Percentiles rank a stretch among this genome's conserved stretches.
Conservation (phyloP, 179 eudicot species). For the Corrigiola litoralis region DNA sequence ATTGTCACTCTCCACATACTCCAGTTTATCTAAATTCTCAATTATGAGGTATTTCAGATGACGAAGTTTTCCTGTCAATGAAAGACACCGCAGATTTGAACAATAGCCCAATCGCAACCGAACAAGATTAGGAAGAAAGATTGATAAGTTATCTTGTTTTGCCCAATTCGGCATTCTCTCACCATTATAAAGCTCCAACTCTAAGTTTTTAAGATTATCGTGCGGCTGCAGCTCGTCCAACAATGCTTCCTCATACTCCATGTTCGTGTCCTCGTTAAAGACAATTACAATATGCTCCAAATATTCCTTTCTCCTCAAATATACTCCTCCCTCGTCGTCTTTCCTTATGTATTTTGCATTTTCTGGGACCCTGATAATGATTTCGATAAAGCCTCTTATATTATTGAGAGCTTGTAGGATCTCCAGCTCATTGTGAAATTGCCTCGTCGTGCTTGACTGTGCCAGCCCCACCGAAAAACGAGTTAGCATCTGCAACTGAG, state of each 20-base stretch:
- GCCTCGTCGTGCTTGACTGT: neutral
- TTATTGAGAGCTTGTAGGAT: constrained; percentile 2
- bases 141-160: neutral
- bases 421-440: neutral
- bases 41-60: constrained; percentile 5
- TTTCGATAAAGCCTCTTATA: neutral
- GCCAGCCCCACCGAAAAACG: constrained; percentile 13
- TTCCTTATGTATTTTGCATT: neutral
- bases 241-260: neutral
- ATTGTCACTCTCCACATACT: constrained; percentile 2
- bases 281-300: neutral
- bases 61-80: constrained; percentile 6
- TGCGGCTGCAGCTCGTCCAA: constrained; percentile 28
- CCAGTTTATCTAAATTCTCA: neutral
- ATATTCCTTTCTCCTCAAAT: neutral
- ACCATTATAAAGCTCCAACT: constrained; percentile 5
- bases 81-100: neutral
- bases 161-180: constrained; percentile 24
- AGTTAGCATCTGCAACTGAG: constrained; percentile 20
- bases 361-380: neutral
- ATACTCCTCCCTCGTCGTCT: neutral
- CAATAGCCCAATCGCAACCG: neutral
- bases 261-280: neutral
- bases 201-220: constrained; percentile 13
- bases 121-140: constrained; percentile 20